These are phyloP conservation scores for Rhizopogon salebrosus DNA, from an alignment of 768 basidiomycete species.

Conservation along the genomic window DNA sequence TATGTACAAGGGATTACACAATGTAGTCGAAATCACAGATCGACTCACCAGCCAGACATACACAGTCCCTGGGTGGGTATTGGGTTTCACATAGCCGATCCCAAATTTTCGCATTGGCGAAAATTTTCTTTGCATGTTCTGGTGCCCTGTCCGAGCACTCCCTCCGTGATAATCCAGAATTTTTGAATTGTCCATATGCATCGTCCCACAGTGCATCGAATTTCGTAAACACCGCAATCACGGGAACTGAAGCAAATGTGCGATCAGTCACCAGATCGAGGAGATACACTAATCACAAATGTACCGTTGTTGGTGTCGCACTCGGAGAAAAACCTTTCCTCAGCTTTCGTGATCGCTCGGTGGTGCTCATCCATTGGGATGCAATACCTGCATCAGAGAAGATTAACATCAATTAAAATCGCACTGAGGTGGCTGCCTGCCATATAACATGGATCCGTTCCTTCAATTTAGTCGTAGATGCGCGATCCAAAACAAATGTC, in stretches of 20 bases:
- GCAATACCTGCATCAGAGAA: slow-evolving; percentile 28
- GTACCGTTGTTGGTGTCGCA: slow-evolving; percentile 8
- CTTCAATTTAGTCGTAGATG: too few relatives aligned
- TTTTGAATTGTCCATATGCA: slow-evolving; percentile 13
- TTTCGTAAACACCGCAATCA: too few relatives aligned
- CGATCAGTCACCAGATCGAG: neutral
- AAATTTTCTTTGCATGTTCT: slow-evolving; percentile 7
- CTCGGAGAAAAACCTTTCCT: slow-evolving; percentile 26
- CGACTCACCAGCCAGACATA: too few relatives aligned
- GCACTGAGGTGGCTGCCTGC: slow-evolving; percentile 4
- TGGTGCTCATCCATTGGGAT: slow-evolving; percentile 18
- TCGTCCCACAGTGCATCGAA: slow-evolving; percentile 15
- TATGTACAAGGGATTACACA: too few relatives aligned
- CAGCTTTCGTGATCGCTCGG: slow-evolving; percentile 23
- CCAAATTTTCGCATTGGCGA: too few relatives aligned
- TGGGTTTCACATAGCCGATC: neutral
- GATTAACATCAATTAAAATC: neutral
- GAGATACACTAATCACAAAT: neutral
- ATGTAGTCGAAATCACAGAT: too few relatives aligned
- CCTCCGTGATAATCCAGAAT: slow-evolving; percentile 6
- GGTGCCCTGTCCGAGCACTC: slow-evolving; percentile 9
- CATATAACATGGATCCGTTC: too few relatives aligned
- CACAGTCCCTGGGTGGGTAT: neutral
- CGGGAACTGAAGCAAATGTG: too few relatives aligned
- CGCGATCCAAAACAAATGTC: slow-evolving; percentile 23